Percentiles rank a stretch among this genome's conserved stretches.
These are phyloP conservation scores for Aspergillus cristatus DNA, from an alignment of 495 filamentous ascomycete genomes.

Conservation along the genomic window DNA sequence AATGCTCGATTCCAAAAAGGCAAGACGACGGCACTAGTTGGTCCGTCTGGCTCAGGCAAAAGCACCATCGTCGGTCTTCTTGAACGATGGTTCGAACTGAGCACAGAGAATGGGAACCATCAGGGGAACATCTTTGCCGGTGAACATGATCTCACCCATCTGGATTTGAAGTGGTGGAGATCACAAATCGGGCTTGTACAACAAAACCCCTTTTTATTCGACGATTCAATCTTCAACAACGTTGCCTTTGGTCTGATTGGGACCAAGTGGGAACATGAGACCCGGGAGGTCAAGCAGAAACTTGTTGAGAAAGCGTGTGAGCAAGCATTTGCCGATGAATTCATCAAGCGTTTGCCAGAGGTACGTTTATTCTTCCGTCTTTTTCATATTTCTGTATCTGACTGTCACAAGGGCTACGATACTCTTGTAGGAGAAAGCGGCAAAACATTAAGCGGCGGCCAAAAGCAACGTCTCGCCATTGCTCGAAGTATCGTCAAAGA, in stretches of 20 bases:
- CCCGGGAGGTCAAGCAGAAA: conserved; percentile 39
- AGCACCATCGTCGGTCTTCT: conserved; percentile 58
- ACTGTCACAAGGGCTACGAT: conserved; percentile 35
- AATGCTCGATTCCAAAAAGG: conserved; percentile 29
- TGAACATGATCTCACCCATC: conserved; percentile 36
- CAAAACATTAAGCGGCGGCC: conserved; percentile 28
- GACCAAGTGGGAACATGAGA: conserved; percentile 44
- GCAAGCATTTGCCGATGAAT: conserved; percentile 23
- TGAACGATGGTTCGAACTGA: conserved; percentile 50
- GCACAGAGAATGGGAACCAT: background rate
- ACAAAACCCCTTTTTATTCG: conserved; percentile 65
- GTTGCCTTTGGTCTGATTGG: conserved; percentile 55
- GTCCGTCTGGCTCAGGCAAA: conserved; percentile 52
- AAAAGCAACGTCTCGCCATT: conserved; percentile 56
- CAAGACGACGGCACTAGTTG: conserved; percentile 50
- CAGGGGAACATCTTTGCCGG: conserved; percentile 42
- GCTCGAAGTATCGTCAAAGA: conserved; percentile 76
- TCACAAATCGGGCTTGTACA: conserved; percentile 57
- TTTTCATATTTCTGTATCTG: background rate
- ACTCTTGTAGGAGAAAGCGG: conserved; percentile 29
- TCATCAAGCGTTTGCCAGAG: conserved; percentile 21
- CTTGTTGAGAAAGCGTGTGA: conserved; percentile 18
- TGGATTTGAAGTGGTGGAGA: conserved; percentile 55
- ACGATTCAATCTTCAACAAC: conserved; percentile 57
- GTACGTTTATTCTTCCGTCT: conserved; percentile 8